Percentiles rank a stretch among this genome's conserved stretches.
phyloP scores from a whole-genome alignment of 371 early-diverging fungal genomes.

The Mortierella sp. region DNA sequence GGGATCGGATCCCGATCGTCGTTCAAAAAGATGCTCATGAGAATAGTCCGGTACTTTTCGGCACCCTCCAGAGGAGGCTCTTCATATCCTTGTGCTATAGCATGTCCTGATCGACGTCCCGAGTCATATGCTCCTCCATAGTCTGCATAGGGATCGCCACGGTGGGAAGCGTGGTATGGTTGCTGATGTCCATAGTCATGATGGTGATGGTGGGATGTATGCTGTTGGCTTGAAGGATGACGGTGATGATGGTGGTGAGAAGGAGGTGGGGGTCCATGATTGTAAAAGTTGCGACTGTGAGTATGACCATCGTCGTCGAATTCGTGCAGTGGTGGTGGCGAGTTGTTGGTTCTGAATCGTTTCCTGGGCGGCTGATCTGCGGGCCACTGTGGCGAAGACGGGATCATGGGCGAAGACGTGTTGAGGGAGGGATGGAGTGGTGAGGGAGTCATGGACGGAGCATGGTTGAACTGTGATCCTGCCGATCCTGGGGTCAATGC shows the following conservation, averaged over 20 bases:
- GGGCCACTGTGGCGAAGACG: constrained; percentile 48
- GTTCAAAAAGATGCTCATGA: constrained; percentile 83
- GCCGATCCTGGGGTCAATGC: constrained; percentile 27
- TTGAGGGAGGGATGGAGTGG: constrained; percentile 54
- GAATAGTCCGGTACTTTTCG: constrained; percentile 72
- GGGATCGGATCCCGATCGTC: constrained; percentile 72
- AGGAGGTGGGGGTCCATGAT: constrained; percentile 8
- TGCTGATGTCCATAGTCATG: neutral
- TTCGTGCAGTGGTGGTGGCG: constrained; percentile 41
- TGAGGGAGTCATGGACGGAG: constrained; percentile 48
- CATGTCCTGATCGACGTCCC: constrained; percentile 6
- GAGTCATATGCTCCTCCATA: constrained; percentile 10
- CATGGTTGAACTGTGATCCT: constrained; percentile 22
- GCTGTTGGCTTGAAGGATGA: constrained; percentile 9
- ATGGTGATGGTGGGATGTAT: neutral
- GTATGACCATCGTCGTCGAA: constrained; percentile 43
- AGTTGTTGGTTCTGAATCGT: constrained; percentile 31
- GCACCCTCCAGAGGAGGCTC: constrained; percentile 38
- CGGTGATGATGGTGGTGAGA: constrained; percentile 21
- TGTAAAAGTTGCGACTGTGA: constrained; percentile 17
- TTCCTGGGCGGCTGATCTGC: constrained; percentile 43
- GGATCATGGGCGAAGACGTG: constrained; percentile 41
- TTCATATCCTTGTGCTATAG: constrained; percentile 13
- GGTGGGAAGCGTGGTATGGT: constrained; percentile 15
- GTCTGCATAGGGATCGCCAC: constrained; percentile 22